A percentile compares a stretch with the other conserved stretches of the same genome.
Conservation (phyloP, 164 flowering plant genomes). For the Macadamia tetraphylla region DNA sequence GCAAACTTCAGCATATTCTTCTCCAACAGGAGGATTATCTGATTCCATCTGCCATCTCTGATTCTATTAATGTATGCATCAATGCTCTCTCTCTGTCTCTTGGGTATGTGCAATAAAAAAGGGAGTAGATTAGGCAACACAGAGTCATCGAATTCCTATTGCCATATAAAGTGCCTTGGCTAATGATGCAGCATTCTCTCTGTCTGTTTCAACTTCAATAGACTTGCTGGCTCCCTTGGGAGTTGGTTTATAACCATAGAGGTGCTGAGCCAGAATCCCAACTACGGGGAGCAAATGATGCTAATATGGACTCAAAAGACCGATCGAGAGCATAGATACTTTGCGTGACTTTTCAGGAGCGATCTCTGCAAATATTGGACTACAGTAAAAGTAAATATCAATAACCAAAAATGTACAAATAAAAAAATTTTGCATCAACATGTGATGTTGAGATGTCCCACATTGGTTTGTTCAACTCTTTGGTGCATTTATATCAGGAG, state of each 20-base stretch:
- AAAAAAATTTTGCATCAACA: too few relatives aligned
- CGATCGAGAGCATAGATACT: conserved; percentile 88
- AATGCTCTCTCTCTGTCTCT: conserved; percentile 70
- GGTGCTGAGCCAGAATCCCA: conserved; percentile 69
- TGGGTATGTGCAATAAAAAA: conserved; percentile 78
- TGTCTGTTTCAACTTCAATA: conserved; percentile 53
- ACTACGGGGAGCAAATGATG: conserved; percentile 97
- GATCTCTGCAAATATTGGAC: conserved; percentile 96
- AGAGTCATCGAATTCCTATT: conserved; percentile 67
- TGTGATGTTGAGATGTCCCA: too few relatives aligned
- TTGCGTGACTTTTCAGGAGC: conserved; percentile 79
- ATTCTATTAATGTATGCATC: conserved; percentile 64
- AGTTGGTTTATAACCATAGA: conserved; percentile 71
- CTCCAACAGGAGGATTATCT: conserved; percentile 20
- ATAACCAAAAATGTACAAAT: neutral
- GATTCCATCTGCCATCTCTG: conserved; percentile 57
- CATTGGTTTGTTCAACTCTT: too few relatives aligned
- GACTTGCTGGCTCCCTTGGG: conserved; percentile 43
- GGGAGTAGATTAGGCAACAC: conserved; percentile 74
- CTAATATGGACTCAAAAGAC: conserved; percentile 73
- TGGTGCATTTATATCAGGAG: too few relatives aligned
- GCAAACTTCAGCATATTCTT: conserved; percentile 20
- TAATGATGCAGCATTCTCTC: conserved; percentile 75
- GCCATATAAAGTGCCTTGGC: conserved; percentile 78
- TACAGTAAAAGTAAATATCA: conserved; percentile 22